Evolutionary conservation across 495 filamentous ascomycete species (phyloP).

Genomic region (Penicillium turbatum): DNA sequence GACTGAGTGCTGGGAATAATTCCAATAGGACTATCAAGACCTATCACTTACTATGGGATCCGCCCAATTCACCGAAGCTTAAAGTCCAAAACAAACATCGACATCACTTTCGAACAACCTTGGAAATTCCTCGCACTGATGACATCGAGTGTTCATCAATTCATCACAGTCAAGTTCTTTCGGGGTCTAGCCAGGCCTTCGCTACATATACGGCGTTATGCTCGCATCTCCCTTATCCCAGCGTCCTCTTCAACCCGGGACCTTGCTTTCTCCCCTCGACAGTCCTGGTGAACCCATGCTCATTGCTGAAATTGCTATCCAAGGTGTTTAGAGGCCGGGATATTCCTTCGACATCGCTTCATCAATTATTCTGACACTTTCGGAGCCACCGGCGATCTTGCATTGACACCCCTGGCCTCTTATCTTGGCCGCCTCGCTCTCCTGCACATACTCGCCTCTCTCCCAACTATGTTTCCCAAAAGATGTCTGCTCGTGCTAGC

Average conservation of each 20-base stretch:
- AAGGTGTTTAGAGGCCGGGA: not conserved
- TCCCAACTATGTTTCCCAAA: slow-evolving; percentile 16
- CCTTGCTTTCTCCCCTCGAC: not conserved
- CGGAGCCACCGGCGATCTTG: not conserved
- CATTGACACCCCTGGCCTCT: not conserved
- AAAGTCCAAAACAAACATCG: not conserved
- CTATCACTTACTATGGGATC: slow-evolving; percentile 9
- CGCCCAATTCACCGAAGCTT: not conserved
- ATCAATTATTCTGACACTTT: not conserved
- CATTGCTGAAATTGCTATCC: not conserved
- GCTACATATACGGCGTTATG: slow-evolving; percentile 20
- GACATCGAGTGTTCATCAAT: slow-evolving; percentile 26
- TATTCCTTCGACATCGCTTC: not conserved
- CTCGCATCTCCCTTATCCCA: not conserved
- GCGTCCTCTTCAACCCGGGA: not conserved
- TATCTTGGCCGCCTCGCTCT: not conserved
- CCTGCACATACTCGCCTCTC: not conserved
- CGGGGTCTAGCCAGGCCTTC: not conserved
- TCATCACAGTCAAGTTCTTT: slow-evolving; percentile 2
- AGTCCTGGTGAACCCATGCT: not conserved
- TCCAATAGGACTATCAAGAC: slow-evolving; percentile 17
- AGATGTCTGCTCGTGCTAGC: slow-evolving; percentile 16
- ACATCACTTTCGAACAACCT: slow-evolving; percentile 6
- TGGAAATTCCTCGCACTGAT: slow-evolving; percentile 14
- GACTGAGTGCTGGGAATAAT: slow-evolving; percentile 10